Conservation (phyloP, 2,329 filamentous ascomycete species). For the Fusarium drepaniforme region DNA sequence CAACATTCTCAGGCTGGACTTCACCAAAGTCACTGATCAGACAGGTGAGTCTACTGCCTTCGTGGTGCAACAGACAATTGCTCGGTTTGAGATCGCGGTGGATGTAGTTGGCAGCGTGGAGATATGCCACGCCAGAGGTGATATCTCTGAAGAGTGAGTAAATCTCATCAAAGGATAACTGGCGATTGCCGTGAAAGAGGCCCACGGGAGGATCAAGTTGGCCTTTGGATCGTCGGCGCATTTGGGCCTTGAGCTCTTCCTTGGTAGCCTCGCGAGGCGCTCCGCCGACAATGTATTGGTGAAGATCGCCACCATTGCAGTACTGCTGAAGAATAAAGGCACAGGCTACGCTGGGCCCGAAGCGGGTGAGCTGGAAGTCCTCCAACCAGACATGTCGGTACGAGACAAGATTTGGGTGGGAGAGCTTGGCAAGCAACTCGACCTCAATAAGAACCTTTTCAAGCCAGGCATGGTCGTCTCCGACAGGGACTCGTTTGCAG, state of each 20-base stretch:
- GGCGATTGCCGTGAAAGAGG: conserved; percentile 55
- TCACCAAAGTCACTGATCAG: conserved; percentile 98
- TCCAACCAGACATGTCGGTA: conserved; percentile 99
- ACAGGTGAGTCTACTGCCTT: conserved; percentile 78
- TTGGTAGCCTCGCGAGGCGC: conserved; percentile 74
- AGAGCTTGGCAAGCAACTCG: conserved; percentile 89
- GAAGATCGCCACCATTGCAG: conserved; percentile 92
- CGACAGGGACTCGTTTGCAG: conserved; percentile 96
- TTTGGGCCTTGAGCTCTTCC: conserved; percentile 88
- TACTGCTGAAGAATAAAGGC: conserved; percentile 98
- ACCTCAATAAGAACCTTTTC: conserved; percentile 95
- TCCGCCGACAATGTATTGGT: conserved; percentile 85
- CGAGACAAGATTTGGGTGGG: conserved; percentile 94
- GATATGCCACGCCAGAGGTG: conserved; percentile 88
- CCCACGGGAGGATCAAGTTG: conserved; percentile 73
- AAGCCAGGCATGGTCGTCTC: conserved; percentile 94
- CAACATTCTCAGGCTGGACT: conserved; percentile 85
- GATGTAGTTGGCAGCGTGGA: conserved; percentile 93
- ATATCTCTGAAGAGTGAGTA: conserved; percentile 98
- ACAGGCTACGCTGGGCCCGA: conserved; percentile 92
- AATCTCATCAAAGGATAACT: conserved; percentile 85
- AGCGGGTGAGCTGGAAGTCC: conserved; percentile 84
- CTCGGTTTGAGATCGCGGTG: conserved; percentile 96
- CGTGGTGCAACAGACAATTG: conserved; percentile 90
- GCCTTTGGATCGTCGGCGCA: conserved; percentile 85